Conservation (phyloP, 352 stramenopile species). For the Pythium brachiatum region DNA sequence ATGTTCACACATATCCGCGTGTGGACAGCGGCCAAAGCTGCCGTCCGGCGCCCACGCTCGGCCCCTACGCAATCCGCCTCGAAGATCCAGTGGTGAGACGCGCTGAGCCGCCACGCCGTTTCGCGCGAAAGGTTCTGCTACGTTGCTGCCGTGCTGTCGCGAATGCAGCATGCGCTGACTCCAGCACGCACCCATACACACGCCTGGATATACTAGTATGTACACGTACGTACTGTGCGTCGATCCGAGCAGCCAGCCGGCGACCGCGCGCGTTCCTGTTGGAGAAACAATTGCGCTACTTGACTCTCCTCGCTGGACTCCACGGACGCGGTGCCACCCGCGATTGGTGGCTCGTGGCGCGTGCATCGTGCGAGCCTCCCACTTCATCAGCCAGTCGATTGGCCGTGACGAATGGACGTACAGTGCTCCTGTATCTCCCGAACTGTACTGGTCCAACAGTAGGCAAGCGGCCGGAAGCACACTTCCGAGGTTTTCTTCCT, state of each 20-base stretch:
- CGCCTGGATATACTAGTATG: too few relatives aligned
- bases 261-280: neutral
- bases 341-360: too few relatives aligned
- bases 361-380: neutral
- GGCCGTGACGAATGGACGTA: too few relatives aligned
- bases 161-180: neutral
- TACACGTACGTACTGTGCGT: neutral
- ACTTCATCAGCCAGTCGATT: conserved; percentile 4
- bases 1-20: too few relatives aligned
- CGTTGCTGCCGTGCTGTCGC: neutral
- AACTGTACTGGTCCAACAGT: too few relatives aligned
- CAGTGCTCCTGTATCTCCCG: too few relatives aligned
- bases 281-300: neutral
- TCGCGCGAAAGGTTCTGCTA: neutral
- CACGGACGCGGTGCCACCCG: neutral
- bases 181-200: too few relatives aligned
- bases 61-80: neutral
- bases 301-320: neutral
- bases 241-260: neutral
- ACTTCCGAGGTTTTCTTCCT: conserved; percentile 2
- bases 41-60: too few relatives aligned
- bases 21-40: too few relatives aligned
- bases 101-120: neutral
- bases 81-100: conserved; percentile 4
- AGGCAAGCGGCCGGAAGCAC: too few relatives aligned